phyloP scores from a whole-genome alignment of 306 rosid species.

The Sicyos baderoa region DNA sequence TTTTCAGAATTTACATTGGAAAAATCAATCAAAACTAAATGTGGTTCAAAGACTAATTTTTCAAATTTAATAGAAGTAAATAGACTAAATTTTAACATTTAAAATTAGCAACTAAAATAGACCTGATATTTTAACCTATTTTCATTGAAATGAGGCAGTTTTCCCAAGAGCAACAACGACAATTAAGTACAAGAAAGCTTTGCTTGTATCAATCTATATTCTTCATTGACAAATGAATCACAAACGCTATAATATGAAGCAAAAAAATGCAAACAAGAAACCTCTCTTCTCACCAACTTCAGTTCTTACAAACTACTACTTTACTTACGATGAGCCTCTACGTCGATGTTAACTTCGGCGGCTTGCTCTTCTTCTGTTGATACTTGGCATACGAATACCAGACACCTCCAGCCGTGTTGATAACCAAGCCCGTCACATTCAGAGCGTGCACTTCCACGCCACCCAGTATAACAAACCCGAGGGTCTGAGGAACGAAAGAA shows the following conservation, averaged over 20 bases:
- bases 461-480: conserved; percentile 74
- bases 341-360: conserved; percentile 36
- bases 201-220: neutral
- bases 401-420: conserved; percentile 90
- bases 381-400: conserved; percentile 91
- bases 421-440: conserved; percentile 76
- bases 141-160: no score
- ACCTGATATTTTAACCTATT: no score
- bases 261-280: no score
- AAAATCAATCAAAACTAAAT: no score
- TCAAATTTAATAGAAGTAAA: no score
- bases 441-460: conserved; percentile 78
- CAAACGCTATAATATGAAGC: neutral
- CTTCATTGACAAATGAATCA: neutral
- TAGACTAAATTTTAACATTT: no score
- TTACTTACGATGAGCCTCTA: conserved; percentile 34
- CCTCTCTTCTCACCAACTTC: neutral
- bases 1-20: no score
- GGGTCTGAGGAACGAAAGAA: conserved; percentile 40
- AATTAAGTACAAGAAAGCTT: neutral
- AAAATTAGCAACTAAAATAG: no score
- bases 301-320: neutral
- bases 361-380: conserved; percentile 58
- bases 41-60: no score
- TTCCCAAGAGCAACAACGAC: no score